These are phyloP conservation scores for Maudiozyma saulgeensis DNA, from an alignment of 805 yeast species.

Conservation along the genomic window DNA sequence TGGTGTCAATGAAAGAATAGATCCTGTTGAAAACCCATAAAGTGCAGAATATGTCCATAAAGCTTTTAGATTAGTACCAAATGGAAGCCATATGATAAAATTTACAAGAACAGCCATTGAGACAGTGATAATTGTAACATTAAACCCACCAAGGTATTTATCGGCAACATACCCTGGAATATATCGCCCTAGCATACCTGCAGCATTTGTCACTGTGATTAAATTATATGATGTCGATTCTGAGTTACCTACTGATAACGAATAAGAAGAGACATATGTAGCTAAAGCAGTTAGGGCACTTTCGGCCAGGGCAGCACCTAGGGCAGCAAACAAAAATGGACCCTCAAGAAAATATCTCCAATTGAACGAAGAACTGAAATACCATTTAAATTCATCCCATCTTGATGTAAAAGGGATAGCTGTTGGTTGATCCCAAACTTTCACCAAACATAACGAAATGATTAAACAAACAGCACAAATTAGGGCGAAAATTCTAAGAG, in stretches of 20 bases:
- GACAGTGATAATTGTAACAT: constrained; percentile 37
- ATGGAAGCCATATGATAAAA: constrained; percentile 36
- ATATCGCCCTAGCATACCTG: constrained; percentile 39
- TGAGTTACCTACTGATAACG: constrained; percentile 38
- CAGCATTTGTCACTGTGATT: constrained; percentile 38
- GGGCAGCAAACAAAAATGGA: constrained; percentile 35
- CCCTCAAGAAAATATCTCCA: constrained; percentile 34
- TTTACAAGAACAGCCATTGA: constrained; percentile 29
- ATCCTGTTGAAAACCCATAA: constrained; percentile 49
- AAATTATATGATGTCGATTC: constrained; percentile 37
- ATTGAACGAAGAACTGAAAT: constrained; percentile 22
- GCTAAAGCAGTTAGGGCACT: constrained; percentile 37
- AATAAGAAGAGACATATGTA: constrained; percentile 46
- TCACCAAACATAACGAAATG: constrained; percentile 30
- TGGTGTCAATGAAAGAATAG: constrained; percentile 49
- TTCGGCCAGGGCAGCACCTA: constrained; percentile 40
- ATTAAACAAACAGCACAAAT: constrained; percentile 34
- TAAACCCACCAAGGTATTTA: constrained; percentile 41
- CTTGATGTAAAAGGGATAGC: constrained; percentile 32
- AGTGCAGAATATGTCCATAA: constrained; percentile 38
- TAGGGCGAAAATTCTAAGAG: constrained; percentile 44
- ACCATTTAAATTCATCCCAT: constrained; percentile 24
- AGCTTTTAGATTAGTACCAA: constrained; percentile 29
- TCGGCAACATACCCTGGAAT: constrained; percentile 39
- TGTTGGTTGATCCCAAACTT: constrained; percentile 31